Percentiles rank a stretch among this genome's conserved stretches.
Evolutionary conservation across 257 asterid genomes (phyloP).

Genomic region (Fraxinus excelsior): DNA sequence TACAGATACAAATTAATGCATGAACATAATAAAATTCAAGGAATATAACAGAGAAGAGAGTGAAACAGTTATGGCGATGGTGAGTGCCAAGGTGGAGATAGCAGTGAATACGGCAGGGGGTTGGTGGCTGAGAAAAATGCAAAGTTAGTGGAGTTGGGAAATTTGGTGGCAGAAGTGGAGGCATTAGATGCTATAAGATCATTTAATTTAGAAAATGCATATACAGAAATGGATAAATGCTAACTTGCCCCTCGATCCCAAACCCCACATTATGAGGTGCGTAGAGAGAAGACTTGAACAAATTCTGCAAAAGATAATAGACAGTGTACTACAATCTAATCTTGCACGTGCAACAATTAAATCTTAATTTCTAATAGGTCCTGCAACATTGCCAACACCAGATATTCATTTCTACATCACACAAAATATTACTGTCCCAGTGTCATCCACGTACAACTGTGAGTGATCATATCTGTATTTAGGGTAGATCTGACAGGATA

Average conservation of each 20-base stretch:
- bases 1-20: too few relatives aligned
- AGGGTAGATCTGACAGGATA: neutral
- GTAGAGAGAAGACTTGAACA: slow-evolving; percentile 78
- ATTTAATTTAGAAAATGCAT: neutral
- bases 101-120: neutral
- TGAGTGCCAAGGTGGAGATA: neutral
- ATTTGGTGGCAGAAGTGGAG: neutral
- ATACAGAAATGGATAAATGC: slow-evolving; percentile 11
- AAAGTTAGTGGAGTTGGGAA: neutral
- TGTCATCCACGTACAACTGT: neutral
- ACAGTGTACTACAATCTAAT: neutral
- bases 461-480: slow-evolving; percentile 7
- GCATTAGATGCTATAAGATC: too few relatives aligned
- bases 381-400: neutral
- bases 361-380: neutral
- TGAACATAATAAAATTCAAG: neutral
- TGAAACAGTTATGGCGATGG: neutral
- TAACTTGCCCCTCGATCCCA: slow-evolving; percentile 99
- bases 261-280: slow-evolving; percentile 95
- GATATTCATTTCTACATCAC: neutral
- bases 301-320: slow-evolving; percentile 59
- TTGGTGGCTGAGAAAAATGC: neutral
- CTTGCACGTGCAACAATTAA: neutral
- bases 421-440: too few relatives aligned
- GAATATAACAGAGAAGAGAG: neutral